phyloP scores from a whole-genome alignment of 306 rosid genomes.

The Abrus pulchellus region DNA sequence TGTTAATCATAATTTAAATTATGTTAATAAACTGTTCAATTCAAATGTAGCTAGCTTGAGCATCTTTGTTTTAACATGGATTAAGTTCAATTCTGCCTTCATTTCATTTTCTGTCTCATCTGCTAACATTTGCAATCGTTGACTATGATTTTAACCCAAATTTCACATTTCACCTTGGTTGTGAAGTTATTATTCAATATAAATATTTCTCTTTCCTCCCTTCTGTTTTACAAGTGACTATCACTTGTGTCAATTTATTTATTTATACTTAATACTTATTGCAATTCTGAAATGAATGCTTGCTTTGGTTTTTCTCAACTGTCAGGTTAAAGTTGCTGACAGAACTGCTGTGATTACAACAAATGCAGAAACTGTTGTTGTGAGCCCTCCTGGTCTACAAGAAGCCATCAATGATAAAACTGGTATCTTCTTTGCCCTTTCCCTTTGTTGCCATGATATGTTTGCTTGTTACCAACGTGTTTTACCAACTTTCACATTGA shows the following conservation, averaged over 20 bases:
- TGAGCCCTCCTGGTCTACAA: conserved; percentile 80
- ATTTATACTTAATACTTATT: not conserved
- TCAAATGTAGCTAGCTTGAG: not conserved
- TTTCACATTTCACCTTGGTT: conserved; percentile 17
- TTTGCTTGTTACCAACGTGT: conserved; percentile 1
- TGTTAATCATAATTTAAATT: conserved; percentile 12
- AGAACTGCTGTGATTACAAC: conserved; percentile 77
- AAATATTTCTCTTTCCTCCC: conserved; percentile 14
- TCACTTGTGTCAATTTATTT: not conserved
- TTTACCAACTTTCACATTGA: not conserved
- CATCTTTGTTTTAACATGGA: conserved; percentile 22
- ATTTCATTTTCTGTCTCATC: conserved; percentile 22
- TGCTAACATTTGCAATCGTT: conserved; percentile 1
- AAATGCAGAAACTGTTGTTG: conserved; percentile 92
- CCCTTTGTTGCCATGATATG: not conserved
- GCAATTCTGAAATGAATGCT: conserved; percentile 24
- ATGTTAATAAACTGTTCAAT: not conserved
- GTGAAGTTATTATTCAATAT: conserved; percentile 19
- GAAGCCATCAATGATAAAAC: conserved; percentile 77
- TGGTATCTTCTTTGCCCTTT: conserved; percentile 57
- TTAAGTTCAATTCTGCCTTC: not conserved
- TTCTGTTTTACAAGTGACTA: conserved; percentile 7
- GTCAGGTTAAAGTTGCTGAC: conserved; percentile 83
- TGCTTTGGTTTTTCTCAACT: conserved; percentile 33
- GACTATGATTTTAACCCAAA: conserved; percentile 3